Percentiles rank a stretch among this genome's conserved stretches.
Conservation (phyloP, 306 rosid genomes). For the Oxytropis ochrocephala region DNA sequence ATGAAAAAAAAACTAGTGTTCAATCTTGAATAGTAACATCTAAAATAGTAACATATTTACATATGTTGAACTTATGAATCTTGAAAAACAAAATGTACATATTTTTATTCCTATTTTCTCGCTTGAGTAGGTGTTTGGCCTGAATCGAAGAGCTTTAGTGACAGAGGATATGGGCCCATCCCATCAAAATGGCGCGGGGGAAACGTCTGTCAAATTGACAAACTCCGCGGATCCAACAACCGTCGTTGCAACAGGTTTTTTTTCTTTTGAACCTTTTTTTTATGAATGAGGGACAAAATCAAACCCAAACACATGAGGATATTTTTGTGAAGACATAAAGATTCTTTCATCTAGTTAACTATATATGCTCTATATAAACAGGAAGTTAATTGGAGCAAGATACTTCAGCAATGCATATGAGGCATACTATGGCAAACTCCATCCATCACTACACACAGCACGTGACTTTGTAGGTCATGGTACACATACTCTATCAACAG, state of each 20-base stretch:
- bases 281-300: too few species aligned
- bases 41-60: too few species aligned
- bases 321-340: too few species aligned
- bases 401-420: slow-evolving; percentile 37
- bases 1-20: too few species aligned
- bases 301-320: too few species aligned
- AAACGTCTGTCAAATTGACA: slow-evolving; percentile 24
- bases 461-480: slow-evolving; percentile 69
- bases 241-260: slow-evolving; percentile 9
- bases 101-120: neutral
- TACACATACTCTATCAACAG: slow-evolving; percentile 64
- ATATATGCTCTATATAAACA: too few species aligned
- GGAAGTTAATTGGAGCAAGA: slow-evolving; percentile 76
- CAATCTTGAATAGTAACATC: too few species aligned
- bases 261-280: too few species aligned
- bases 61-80: too few species aligned
- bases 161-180: slow-evolving; percentile 42
- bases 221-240: neutral
- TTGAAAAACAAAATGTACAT: neutral
- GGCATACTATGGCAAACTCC: neutral
- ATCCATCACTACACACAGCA: neutral
- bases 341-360: too few species aligned
- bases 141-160: slow-evolving; percentile 44
- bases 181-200: slow-evolving; percentile 52
- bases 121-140: slow-evolving; percentile 65